Evolutionary conservation across 352 stramenopile species (phyloP).

Genomic region (Pythium brachiatum): DNA sequence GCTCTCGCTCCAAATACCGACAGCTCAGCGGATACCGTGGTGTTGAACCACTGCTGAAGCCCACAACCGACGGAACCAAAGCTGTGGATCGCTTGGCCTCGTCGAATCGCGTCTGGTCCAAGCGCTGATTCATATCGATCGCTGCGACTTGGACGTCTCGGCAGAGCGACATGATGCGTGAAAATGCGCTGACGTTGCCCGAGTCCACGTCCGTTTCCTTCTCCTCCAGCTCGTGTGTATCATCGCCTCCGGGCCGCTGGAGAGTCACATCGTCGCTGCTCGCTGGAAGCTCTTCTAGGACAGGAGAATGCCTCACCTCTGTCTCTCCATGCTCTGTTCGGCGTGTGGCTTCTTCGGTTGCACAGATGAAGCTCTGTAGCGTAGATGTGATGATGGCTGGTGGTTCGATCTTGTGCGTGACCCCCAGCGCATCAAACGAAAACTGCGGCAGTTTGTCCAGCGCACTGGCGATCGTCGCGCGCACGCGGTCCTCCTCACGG

Average conservation of each 20-base stretch:
- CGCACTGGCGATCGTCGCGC: slow-evolving; percentile 9
- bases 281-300: too few species aligned
- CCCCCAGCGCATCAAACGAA: background rate
- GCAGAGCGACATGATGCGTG: slow-evolving; percentile 43
- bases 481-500: background rate
- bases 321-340: too few species aligned
- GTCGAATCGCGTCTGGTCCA: background rate
- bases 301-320: too few species aligned
- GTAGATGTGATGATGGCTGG: background rate
- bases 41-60: background rate
- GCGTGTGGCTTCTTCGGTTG: background rate
- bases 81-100: background rate
- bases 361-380: background rate
- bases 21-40: slow-evolving; percentile 9
- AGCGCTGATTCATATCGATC: slow-evolving; percentile 32
- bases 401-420: background rate
- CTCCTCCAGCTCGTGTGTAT: background rate
- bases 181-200: slow-evolving; percentile 4
- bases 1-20: slow-evolving; percentile 53
- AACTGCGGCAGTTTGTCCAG: slow-evolving; percentile 19
- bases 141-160: slow-evolving; percentile 50
- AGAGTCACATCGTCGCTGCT: too few species aligned
- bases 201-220: background rate
- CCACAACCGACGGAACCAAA: background rate
- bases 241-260: too few species aligned